A percentile compares a stretch with the other conserved stretches of the same genome.
phyloP scores from a whole-genome alignment of 75 land plant species.

The Larix kaempferi region DNA sequence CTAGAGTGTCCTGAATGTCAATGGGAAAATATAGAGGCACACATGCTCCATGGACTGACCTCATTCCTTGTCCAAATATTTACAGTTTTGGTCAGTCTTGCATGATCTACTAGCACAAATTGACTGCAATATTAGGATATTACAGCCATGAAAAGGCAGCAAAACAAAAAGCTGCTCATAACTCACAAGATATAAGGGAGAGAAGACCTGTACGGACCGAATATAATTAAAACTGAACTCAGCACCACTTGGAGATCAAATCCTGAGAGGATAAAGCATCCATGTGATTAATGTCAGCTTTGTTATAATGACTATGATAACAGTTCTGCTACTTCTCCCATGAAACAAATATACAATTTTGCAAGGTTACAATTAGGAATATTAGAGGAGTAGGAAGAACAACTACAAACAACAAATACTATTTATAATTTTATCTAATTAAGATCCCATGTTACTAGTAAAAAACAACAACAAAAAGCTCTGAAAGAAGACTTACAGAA shows the following conservation, averaged over 20 bases:
- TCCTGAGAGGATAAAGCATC: conserved; percentile 3
- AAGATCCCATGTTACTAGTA: neutral
- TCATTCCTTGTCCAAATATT: neutral
- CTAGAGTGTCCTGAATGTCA: neutral
- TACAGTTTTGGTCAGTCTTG: neutral
- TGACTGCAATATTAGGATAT: conserved; percentile 4
- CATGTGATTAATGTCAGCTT: conserved; percentile 2
- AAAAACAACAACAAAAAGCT: neutral
- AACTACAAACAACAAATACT: neutral
- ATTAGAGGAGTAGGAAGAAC: neutral
- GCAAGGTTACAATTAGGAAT: neutral
- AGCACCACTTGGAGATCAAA: conserved; percentile 5
- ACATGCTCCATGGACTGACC: neutral
- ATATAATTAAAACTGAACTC: conserved; percentile 6
- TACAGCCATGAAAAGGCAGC: conserved; percentile 8
- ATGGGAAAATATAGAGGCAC: neutral
- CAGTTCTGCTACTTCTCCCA: conserved; percentile 1
- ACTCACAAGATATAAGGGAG: neutral
- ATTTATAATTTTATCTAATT: neutral
- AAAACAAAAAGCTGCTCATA: conserved; percentile 2
- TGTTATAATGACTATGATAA: neutral
- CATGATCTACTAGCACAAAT: neutral
- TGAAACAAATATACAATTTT: neutral
- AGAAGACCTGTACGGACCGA: neutral
- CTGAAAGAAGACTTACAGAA: conserved; percentile 33